Evolutionary conservation across 345 rosid genomes (phyloP).

Genomic region (Sisymbrium irio): DNA sequence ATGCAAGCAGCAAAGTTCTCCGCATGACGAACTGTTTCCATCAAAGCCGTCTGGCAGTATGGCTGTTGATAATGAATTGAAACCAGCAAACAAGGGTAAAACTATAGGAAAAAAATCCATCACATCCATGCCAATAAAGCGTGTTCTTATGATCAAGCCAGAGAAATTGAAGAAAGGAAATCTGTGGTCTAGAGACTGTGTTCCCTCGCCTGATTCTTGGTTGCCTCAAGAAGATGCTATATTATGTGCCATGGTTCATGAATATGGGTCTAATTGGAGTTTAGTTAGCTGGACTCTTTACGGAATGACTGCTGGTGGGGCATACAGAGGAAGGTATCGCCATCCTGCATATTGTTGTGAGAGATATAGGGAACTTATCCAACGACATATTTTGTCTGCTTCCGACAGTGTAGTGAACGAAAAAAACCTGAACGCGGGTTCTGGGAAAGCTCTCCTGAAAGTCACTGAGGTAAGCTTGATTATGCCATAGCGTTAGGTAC

Average conservation of each 20-base stretch:
- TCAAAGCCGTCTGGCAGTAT: conserved; percentile 37
- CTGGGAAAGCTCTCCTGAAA: conserved; percentile 91
- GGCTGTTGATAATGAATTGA: conserved; percentile 63
- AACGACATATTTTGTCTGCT: conserved; percentile 64
- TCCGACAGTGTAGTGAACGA: conserved; percentile 64
- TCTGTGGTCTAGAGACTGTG: conserved; percentile 90
- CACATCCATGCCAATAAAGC: conserved; percentile 78
- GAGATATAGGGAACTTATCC: conserved; percentile 86
- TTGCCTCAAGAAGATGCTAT: conserved; percentile 95
- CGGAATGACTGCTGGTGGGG: conserved; percentile 95
- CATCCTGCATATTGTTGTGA: conserved; percentile 94
- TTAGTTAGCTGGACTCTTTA: conserved; percentile 74
- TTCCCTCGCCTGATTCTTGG: conserved; percentile 92
- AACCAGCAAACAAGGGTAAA: conserved; percentile 61
- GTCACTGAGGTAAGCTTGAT: conserved; percentile 83
- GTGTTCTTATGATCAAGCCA: conserved; percentile 72
- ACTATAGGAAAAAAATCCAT: conserved; percentile 76
- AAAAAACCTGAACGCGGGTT: conserved; percentile 56
- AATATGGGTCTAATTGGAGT: conserved; percentile 93
- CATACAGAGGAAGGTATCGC: conserved; percentile 87
- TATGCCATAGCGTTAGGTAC: neutral
- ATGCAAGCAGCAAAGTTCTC: conserved; percentile 41
- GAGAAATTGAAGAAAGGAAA: conserved; percentile 93
- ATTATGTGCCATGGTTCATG: conserved; percentile 97
- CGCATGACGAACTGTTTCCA: conserved; percentile 44